phyloP scores from a whole-genome alignment of 176 grass and related monocot genomes.

The Carex scoparia region DNA sequence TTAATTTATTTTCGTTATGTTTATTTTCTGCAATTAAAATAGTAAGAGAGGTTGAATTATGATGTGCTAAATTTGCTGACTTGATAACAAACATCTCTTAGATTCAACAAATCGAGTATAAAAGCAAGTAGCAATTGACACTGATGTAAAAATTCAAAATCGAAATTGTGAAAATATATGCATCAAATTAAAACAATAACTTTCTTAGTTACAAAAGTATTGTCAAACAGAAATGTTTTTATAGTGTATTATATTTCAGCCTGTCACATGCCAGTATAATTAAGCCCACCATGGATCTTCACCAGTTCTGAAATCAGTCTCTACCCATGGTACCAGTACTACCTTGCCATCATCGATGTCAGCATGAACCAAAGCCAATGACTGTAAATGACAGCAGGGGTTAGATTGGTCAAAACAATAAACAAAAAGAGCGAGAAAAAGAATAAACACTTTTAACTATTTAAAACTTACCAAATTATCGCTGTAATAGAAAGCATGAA shows the following conservation, averaged over 20 bases:
- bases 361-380: slow-evolving; percentile 72
- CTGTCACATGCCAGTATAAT: not conserved
- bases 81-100: not conserved
- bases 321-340: slow-evolving; percentile 74
- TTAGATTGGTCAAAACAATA: not conserved
- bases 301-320: slow-evolving; percentile 93
- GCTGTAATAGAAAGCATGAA: not conserved
- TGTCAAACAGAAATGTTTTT: not conserved
- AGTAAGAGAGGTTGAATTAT: no score
- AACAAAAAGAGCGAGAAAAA: not conserved
- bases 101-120: not conserved
- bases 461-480: not conserved
- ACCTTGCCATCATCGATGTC: slow-evolving; percentile 91
- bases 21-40: no score
- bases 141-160: not conserved
- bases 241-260: slow-evolving; percentile 5
- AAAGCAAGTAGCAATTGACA: not conserved
- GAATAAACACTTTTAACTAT: not conserved
- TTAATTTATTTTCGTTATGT: no score
- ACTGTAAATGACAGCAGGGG: slow-evolving; percentile 31
- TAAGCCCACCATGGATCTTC: slow-evolving; percentile 81
- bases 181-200: slow-evolving; percentile 10
- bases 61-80: not conserved
- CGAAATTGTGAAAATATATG: not conserved
- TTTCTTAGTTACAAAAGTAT: slow-evolving; percentile 21